phyloP scores from a whole-genome alignment of 2,329 filamentous ascomycete genomes.

The Alternaria gansuensis region DNA sequence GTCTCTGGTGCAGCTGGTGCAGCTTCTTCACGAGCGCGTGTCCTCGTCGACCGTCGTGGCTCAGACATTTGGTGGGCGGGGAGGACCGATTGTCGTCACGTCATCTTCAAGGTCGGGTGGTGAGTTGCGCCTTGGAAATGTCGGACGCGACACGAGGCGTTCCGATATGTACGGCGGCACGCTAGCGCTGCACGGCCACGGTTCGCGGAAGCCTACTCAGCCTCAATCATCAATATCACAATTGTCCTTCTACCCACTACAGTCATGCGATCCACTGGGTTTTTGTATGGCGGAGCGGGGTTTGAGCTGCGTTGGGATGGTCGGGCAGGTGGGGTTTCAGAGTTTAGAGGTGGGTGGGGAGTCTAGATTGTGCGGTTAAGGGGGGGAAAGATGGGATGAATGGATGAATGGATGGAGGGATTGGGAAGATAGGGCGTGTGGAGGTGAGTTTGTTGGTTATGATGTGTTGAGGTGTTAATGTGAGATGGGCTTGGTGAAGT shows the following conservation, averaged over 20 bases:
- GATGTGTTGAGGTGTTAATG: not conserved
- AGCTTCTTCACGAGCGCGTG: constrained; percentile 49
- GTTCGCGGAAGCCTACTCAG: not conserved
- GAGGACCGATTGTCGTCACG: constrained; percentile 6
- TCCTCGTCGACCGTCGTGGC: constrained; percentile 49
- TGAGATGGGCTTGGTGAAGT: not conserved
- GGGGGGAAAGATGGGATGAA: not conserved
- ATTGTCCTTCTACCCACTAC: no score
- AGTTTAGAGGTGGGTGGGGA: not conserved
- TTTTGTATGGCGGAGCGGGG: not conserved
- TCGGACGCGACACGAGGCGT: constrained; percentile 13
- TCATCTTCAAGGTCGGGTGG: not conserved
- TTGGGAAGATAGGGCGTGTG: not conserved
- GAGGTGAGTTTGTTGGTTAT: not conserved
- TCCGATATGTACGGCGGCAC: constrained; percentile 7
- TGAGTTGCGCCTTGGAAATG: constrained; percentile 1
- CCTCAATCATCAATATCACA: not conserved
- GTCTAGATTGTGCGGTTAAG: not conserved
- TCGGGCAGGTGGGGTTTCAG: constrained; percentile 5
- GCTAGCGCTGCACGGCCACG: constrained; percentile 7
- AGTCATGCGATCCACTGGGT: not conserved
- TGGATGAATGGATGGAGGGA: not conserved
- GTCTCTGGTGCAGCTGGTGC: constrained; percentile 36
- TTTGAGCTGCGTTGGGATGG: constrained; percentile 1
- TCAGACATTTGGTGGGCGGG: constrained; percentile 42